Evolutionary conservation across 2,329 filamentous ascomycete species (phyloP).

Genomic region (Neopestalotiopsis sp.): DNA sequence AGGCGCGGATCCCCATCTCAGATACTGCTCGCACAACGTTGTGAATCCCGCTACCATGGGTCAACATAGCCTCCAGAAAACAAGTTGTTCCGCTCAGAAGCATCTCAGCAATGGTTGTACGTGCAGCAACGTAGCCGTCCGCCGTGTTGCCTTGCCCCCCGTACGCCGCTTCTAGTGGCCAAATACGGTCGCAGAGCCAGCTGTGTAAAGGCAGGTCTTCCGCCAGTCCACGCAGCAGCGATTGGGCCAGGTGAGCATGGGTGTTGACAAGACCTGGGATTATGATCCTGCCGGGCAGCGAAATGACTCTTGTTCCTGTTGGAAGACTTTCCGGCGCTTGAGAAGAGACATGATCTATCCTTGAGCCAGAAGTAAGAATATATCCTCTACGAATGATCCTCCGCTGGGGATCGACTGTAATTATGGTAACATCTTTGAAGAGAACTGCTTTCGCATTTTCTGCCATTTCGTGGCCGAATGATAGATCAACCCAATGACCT

Average conservation of each 20-base stretch:
- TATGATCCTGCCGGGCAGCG: conserved; percentile 48
- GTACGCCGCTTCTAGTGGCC: conserved; percentile 39
- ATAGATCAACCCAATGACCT: neutral
- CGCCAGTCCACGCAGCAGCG: conserved; percentile 51
- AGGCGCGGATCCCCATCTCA: conserved; percentile 26
- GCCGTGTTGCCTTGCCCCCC: conserved; percentile 31
- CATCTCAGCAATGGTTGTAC: conserved; percentile 56
- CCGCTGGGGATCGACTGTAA: conserved; percentile 52
- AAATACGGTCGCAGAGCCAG: conserved; percentile 57
- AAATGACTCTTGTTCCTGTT: conserved; percentile 20
- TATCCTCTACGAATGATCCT: conserved; percentile 52
- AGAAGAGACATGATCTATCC: conserved; percentile 50
- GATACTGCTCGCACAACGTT: conserved; percentile 25
- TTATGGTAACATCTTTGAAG: conserved; percentile 54
- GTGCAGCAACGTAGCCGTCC: conserved; percentile 53
- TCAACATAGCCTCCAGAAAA: conserved; percentile 57
- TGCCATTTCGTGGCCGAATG: neutral
- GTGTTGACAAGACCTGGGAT: conserved; percentile 56
- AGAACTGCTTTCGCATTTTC: conserved; percentile 28
- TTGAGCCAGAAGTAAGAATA: conserved; percentile 43
- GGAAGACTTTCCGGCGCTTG: conserved; percentile 32
- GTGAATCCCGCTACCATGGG: conserved; percentile 30
- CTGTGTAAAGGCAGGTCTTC: conserved; percentile 54
- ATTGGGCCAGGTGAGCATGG: conserved; percentile 55
- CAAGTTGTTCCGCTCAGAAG: conserved; percentile 54